Evolutionary conservation across 2,329 filamentous ascomycete genomes (phyloP).

Genomic region (Cadophora gregata): DNA sequence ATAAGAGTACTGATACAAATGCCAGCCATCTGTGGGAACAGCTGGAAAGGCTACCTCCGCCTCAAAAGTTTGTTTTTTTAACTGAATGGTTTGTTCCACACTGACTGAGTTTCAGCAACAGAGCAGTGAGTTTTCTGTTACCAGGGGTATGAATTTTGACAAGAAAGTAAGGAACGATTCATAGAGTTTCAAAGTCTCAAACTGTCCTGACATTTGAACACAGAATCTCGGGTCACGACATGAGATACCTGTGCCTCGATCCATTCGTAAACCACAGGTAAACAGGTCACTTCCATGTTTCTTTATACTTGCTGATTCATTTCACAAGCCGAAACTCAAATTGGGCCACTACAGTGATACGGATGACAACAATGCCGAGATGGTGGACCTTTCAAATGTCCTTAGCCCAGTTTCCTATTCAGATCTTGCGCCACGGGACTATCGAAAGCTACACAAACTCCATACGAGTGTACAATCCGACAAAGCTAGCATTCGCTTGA

Average conservation of each 20-base stretch:
- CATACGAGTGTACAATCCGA: slow-evolving; percentile 41
- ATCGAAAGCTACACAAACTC: slow-evolving; percentile 42
- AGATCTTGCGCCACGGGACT: slow-evolving; percentile 36
- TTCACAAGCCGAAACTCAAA: slow-evolving; percentile 25
- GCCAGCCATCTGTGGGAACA: neutral
- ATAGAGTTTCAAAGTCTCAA: neutral
- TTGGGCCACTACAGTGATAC: neutral
- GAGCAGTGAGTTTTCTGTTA: neutral
- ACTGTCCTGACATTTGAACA: too few relatives aligned
- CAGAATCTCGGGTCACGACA: neutral
- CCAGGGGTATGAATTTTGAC: neutral
- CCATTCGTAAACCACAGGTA: slow-evolving; percentile 4
- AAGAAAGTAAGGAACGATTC: neutral
- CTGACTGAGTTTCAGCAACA: neutral
- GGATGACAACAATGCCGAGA: slow-evolving; percentile 36
- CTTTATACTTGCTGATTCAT: neutral
- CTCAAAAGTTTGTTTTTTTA: neutral
- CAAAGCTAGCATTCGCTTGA: slow-evolving; percentile 34
- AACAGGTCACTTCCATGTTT: neutral
- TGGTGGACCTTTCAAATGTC: slow-evolving; percentile 40
- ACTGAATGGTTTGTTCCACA: neutral
- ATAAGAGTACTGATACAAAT: neutral
- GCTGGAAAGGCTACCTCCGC: neutral
- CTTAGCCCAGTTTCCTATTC: slow-evolving; percentile 29
- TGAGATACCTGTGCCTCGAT: neutral